A percentile compares a stretch with the other conserved stretches of the same genome.
These are phyloP conservation scores for Globisporangium cystogenes DNA, from an alignment of 352 stramenopile species.

Conservation along the genomic window DNA sequence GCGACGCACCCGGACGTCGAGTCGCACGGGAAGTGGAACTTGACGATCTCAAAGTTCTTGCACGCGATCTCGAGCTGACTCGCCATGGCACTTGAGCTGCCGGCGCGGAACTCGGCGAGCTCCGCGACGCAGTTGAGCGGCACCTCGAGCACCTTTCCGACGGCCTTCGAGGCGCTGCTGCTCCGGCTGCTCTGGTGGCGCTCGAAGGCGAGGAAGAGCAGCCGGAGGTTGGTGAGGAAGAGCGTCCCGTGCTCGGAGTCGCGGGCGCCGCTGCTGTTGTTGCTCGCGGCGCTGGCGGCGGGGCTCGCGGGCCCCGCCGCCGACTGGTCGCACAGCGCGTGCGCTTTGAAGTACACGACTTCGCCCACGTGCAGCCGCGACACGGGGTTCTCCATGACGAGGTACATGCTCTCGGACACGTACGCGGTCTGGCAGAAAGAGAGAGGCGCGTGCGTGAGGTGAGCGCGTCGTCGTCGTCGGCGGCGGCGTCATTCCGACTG, in stretches of 20 bases:
- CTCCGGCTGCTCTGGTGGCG: constrained; percentile 9
- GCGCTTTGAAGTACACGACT: constrained; percentile 64
- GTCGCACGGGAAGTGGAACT: constrained; percentile 71
- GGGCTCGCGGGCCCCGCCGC: constrained; percentile 31
- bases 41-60: constrained; percentile 84
- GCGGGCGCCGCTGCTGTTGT: background rate
- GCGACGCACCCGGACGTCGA: constrained; percentile 45
- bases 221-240: constrained; percentile 64
- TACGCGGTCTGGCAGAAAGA: constrained; percentile 65
- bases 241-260: constrained; percentile 53
- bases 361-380: constrained; percentile 55
- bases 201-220: constrained; percentile 75
- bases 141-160: constrained; percentile 49
- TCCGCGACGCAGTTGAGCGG: constrained; percentile 75
- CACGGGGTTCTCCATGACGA: constrained; percentile 64
- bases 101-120: constrained; percentile 48
- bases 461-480: too few species aligned
- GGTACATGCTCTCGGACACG: constrained; percentile 76
- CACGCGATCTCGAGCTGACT: constrained; percentile 77
- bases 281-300: constrained; percentile 5
- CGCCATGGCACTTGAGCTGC: constrained; percentile 32
- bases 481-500: too few species aligned
- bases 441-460: too few species aligned
- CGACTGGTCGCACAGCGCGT: constrained; percentile 63
- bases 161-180: too few species aligned